Base-by-base conservation (phyloP, 2,329 filamentous ascomycete species). In the Colletotrichum tanaceti region DNA sequence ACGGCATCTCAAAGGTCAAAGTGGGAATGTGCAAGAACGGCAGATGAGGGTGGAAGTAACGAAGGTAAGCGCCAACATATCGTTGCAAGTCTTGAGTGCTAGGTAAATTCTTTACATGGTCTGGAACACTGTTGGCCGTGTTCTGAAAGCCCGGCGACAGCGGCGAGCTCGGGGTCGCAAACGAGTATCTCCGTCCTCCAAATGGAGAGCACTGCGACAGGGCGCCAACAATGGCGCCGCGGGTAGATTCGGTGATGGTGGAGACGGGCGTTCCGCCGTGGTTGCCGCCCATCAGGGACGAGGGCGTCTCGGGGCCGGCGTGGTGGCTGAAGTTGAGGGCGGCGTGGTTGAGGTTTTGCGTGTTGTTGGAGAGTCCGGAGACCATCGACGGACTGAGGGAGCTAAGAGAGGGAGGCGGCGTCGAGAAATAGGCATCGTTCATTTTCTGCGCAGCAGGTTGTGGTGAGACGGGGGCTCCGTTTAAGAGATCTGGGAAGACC, bases 11-110 rank as follows among this genome's bases (percentile, higher is more conserved):
- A 81, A 98, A 98, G 49, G 94, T 94, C 71, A 98, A 84, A 18
- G 95, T 97, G 60, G 94, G 91, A 73, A 97, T 89, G 80, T 98
- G 95, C 70, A 97, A 84, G 79, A 98, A 97, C n/a, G 96, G 95
- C 70, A 97, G 81, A 78, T 98, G 95, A 24, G 95, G 95, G 76
- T 98, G 94, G 79, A 97, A 97, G 78, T 93, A 97, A 72, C 90
- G 90, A 75, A 98, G 89, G 80, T 98, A 98, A 68, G 94, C 91
- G 72, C 90, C 90, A 71, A 98, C 92, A 79, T 94, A 98, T 77
- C 93, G 91, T 79, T 97, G 94, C 71, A 98, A 88, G 77, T 98
- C 93, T 76, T 88, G 85, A 41, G 93, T 95, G 80, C 87, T 93
- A 61, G 95, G 94, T 66, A 97, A 85, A 72, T 82, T 86, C 73